phyloP scores from a whole-genome alignment of 805 yeast genomes.

The Saccharomyces mikatae region DNA sequence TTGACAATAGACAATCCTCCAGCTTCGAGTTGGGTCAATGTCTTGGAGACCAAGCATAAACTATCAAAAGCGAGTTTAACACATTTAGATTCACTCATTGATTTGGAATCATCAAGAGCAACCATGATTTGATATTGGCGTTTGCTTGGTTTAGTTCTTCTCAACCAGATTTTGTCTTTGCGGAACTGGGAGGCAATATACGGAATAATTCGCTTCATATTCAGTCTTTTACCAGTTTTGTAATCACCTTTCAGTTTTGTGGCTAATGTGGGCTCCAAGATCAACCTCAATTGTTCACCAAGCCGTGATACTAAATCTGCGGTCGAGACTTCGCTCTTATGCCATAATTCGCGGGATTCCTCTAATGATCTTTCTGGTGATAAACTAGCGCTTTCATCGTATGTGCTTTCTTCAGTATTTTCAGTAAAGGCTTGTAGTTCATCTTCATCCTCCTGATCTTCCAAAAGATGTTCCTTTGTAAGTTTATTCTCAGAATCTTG shows the following conservation, averaged over 20 bases:
- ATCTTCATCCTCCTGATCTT: slow-evolving; percentile 23
- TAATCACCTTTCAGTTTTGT: slow-evolving; percentile 92
- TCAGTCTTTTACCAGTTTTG: slow-evolving; percentile 92
- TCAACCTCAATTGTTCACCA: slow-evolving; percentile 87
- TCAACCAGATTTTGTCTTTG: slow-evolving; percentile 96
- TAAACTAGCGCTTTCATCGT: slow-evolving; percentile 19
- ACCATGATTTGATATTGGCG: slow-evolving; percentile 96
- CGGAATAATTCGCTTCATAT: slow-evolving; percentile 95
- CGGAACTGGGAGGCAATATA: slow-evolving; percentile 96
- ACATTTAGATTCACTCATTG: slow-evolving; percentile 90
- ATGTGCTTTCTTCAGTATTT: slow-evolving; percentile 29
- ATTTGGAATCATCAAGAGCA: slow-evolving; percentile 93
- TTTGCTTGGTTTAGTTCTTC: slow-evolving; percentile 95
- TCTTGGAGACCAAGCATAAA: slow-evolving; percentile 87
- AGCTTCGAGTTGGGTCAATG: slow-evolving; percentile 86
- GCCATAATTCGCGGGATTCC: slow-evolving; percentile 76
- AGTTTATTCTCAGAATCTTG: slow-evolving; percentile 14
- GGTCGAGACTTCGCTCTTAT: slow-evolving; percentile 71
- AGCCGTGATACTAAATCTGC: slow-evolving; percentile 79
- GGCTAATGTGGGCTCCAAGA: slow-evolving; percentile 92
- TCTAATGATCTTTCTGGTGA: slow-evolving; percentile 46
- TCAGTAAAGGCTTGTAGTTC: slow-evolving; percentile 28
- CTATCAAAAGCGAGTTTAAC: slow-evolving; percentile 91
- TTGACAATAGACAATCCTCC: slow-evolving; percentile 87
- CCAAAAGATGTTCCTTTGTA: slow-evolving; percentile 4